phyloP scores from a whole-genome alignment of 331 rosid genomes.

The Malus hybrid region DNA sequence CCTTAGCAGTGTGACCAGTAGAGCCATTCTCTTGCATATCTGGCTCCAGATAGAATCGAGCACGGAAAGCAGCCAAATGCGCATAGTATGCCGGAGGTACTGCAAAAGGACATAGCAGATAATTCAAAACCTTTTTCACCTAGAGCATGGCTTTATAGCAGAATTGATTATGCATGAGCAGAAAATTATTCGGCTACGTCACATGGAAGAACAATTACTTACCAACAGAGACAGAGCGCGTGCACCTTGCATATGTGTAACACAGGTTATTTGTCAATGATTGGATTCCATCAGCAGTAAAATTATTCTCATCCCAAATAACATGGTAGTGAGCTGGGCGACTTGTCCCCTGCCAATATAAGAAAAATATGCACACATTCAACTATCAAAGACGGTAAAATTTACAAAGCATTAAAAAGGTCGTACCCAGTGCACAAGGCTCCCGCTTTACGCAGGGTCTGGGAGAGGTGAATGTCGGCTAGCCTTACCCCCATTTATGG shows the following conservation, averaged over 20 bases:
- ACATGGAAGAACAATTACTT: constrained; percentile 24
- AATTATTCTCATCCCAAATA: constrained; percentile 97
- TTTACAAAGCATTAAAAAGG: not conserved
- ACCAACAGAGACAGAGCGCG: constrained; percentile 96
- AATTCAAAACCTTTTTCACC: not conserved
- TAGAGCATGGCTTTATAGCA: not conserved
- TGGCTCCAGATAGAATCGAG: constrained; percentile 98
- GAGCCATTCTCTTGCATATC: constrained; percentile 78
- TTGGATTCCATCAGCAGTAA: constrained; percentile 93
- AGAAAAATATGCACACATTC: not conserved
- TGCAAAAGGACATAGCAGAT: constrained; percentile 18
- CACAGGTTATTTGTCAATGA: constrained; percentile 89
- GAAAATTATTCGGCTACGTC: not conserved
- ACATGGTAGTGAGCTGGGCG: constrained; percentile 98
- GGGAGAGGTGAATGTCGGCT: too few relatives aligned
- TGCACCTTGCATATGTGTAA: constrained; percentile 95
- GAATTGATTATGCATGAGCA: not conserved
- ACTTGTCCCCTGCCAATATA: constrained; percentile 76
- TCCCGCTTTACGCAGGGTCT: too few relatives aligned
- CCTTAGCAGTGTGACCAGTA: constrained; percentile 41
- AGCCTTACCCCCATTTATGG: too few relatives aligned
- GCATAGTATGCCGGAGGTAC: constrained; percentile 99
- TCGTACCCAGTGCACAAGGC: too few relatives aligned
- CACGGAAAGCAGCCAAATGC: constrained; percentile 95
- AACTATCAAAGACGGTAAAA: not conserved